phyloP scores from a whole-genome alignment of 225 moss, liverwort and hornwort species.

The Sphagnum tenellum region DNA sequence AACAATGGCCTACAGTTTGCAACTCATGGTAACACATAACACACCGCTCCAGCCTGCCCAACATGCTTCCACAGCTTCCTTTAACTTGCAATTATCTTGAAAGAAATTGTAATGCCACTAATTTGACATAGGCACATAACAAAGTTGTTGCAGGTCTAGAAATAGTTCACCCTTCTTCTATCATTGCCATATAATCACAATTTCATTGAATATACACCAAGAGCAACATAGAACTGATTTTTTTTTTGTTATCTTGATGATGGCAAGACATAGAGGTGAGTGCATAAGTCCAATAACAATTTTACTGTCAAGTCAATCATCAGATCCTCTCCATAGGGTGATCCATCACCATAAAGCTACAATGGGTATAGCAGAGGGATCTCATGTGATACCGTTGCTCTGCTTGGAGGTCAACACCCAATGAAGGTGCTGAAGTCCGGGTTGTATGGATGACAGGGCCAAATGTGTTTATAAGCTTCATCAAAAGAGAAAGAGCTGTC shows the following conservation, averaged over 20 bases:
- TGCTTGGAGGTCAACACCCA: slow-evolving; percentile 79
- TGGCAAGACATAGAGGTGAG: not conserved
- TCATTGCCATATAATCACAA: too few relatives aligned
- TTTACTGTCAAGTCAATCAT: too few relatives aligned
- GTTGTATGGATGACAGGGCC: slow-evolving; percentile 78
- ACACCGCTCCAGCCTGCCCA: slow-evolving; percentile 66
- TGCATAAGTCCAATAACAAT: not conserved
- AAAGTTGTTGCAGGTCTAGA: too few relatives aligned
- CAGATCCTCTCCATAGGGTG: not conserved
- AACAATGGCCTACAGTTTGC: slow-evolving; percentile 50
- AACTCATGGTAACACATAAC: slow-evolving; percentile 87
- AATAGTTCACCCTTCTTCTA: too few relatives aligned
- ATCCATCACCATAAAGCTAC: not conserved
- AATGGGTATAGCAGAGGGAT: not conserved
- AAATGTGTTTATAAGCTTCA: slow-evolving; percentile 71
- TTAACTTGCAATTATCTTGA: too few relatives aligned
- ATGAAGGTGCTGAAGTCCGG: slow-evolving; percentile 56
- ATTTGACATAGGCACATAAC: too few relatives aligned
- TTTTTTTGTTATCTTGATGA: too few relatives aligned
- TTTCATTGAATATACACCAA: too few relatives aligned
- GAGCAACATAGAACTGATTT: too few relatives aligned
- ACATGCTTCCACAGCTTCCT: slow-evolving; percentile 4
- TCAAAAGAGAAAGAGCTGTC: slow-evolving; percentile 62
- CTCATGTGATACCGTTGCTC: slow-evolving; percentile 55
- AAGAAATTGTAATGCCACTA: too few relatives aligned